phyloP scores from a whole-genome alignment of 2,329 filamentous ascomycete species.

The Calonectria multiphialidica region DNA sequence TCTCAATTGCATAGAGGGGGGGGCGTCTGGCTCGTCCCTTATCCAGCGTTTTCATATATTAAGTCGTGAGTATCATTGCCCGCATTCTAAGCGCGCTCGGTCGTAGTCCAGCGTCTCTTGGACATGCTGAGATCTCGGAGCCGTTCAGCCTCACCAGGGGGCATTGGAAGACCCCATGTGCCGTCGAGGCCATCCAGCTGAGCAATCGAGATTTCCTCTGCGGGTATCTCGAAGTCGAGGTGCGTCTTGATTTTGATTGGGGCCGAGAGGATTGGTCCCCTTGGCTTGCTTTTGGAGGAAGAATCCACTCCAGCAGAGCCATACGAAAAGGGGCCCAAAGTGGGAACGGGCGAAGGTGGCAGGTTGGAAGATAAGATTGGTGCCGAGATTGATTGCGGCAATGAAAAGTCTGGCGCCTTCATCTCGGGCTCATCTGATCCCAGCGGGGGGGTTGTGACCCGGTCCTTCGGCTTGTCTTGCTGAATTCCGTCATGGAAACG shows the following conservation, averaged over 20 bases:
- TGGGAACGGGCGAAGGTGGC: slow-evolving; percentile 37
- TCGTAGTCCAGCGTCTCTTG: slow-evolving; percentile 69
- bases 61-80: background rate
- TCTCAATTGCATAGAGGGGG: slow-evolving; percentile 12
- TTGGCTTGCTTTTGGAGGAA: slow-evolving; percentile 34
- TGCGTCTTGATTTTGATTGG: slow-evolving; percentile 52
- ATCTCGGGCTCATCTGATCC: slow-evolving; percentile 28
- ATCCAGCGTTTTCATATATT: slow-evolving; percentile 12
- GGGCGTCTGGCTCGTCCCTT: slow-evolving; percentile 24
- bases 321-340: slow-evolving; percentile 36
- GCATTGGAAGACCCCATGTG: slow-evolving; percentile 58
- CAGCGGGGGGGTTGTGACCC: background rate
- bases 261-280: slow-evolving; percentile 47
- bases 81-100: slow-evolving; percentile 52
- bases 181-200: slow-evolving; percentile 56
- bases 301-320: slow-evolving; percentile 28
- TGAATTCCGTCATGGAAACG: slow-evolving; percentile 40
- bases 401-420: slow-evolving; percentile 29
- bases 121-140: slow-evolving; percentile 58
- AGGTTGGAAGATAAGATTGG: slow-evolving; percentile 35
- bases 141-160: slow-evolving; percentile 59
- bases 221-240: slow-evolving; percentile 45
- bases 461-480: slow-evolving; percentile 28
- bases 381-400: slow-evolving; percentile 33
- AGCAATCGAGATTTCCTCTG: slow-evolving; percentile 48